phyloP scores from a whole-genome alignment of 805 yeast species.

The Komagataella phaffii region DNA sequence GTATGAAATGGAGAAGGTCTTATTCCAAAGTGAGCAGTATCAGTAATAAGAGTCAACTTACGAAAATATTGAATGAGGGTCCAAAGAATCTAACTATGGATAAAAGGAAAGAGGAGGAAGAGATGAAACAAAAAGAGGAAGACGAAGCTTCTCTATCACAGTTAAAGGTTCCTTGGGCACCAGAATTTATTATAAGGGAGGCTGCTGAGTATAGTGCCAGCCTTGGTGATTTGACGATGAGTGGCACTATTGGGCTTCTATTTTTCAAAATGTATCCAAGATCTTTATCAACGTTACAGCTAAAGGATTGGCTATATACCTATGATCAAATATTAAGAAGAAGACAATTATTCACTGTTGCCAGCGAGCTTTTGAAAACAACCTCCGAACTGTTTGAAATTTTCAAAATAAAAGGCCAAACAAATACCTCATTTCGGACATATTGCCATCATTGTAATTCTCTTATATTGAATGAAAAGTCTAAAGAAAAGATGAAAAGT shows the following conservation, averaged over 20 bases:
- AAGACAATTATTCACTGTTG: conserved; percentile 36
- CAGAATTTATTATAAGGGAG: conserved; percentile 32
- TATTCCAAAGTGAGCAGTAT: conserved; percentile 8
- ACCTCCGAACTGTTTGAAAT: conserved; percentile 16
- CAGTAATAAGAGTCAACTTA: conserved; percentile 12
- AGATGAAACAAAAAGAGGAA: not conserved
- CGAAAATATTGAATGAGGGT: conserved; percentile 11
- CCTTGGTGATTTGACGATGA: conserved; percentile 54
- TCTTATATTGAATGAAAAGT: conserved; percentile 43
- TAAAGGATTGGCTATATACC: conserved; percentile 41
- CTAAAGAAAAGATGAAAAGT: conserved; percentile 23
- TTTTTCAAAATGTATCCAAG: conserved; percentile 29
- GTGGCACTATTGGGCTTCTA: conserved; percentile 41
- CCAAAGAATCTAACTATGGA: conserved; percentile 3
- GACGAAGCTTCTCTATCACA: not conserved
- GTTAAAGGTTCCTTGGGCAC: conserved; percentile 40
- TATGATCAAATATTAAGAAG: conserved; percentile 43
- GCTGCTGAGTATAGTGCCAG: conserved; percentile 39
- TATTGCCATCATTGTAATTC: conserved; percentile 51
- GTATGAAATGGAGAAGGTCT: conserved; percentile 5
- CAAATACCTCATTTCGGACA: conserved; percentile 30
- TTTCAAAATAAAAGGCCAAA: conserved; percentile 21
- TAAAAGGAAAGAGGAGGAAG: not conserved
- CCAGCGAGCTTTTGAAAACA: conserved; percentile 39
- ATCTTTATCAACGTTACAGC: conserved; percentile 13